phyloP scores from a whole-genome alignment of 1,284 basidiomycete genomes.

The Leccinum angustisporum region DNA sequence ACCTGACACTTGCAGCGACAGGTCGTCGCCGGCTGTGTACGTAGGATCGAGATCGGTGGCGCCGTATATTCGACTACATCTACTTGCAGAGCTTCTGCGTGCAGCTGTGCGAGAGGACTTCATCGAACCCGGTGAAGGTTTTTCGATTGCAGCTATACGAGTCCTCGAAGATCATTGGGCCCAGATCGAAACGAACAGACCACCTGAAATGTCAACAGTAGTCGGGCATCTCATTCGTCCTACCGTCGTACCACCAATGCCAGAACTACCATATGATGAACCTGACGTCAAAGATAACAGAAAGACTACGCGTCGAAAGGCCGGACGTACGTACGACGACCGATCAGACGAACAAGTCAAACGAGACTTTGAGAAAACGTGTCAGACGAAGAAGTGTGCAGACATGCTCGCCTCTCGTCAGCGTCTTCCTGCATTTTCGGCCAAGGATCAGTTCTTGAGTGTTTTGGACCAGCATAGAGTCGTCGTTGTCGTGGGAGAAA shows the following conservation, averaged over 20 bases:
- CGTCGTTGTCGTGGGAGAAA: conserved; percentile 84
- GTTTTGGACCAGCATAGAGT: conserved; percentile 64
- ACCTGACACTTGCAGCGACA: conserved; percentile 40
- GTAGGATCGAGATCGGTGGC: conserved; percentile 72
- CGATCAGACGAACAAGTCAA: conserved; percentile 57
- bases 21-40: conserved; percentile 74
- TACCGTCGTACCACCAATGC: conserved; percentile 2
- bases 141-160: conserved; percentile 75
- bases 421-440: conserved; percentile 76
- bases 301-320: conserved; percentile 14
- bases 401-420: conserved; percentile 58
- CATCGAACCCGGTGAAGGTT: conserved; percentile 66
- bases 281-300: background rate
- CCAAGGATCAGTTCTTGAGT: conserved; percentile 62
- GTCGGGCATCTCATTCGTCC: conserved; percentile 38
- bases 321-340: conserved; percentile 35
- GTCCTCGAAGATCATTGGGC: conserved; percentile 74
- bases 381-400: conserved; percentile 52
- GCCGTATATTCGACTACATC: conserved; percentile 83
- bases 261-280: background rate
- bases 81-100: conserved; percentile 65
- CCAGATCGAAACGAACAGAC: conserved; percentile 61
- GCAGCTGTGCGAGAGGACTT: conserved; percentile 57
- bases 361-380: conserved; percentile 49
- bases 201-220: conserved; percentile 70